These are phyloP conservation scores for Rhizoclosmatium sp. DNA, from an alignment of 192 early-diverging fungal species.

Conservation along the genomic window DNA sequence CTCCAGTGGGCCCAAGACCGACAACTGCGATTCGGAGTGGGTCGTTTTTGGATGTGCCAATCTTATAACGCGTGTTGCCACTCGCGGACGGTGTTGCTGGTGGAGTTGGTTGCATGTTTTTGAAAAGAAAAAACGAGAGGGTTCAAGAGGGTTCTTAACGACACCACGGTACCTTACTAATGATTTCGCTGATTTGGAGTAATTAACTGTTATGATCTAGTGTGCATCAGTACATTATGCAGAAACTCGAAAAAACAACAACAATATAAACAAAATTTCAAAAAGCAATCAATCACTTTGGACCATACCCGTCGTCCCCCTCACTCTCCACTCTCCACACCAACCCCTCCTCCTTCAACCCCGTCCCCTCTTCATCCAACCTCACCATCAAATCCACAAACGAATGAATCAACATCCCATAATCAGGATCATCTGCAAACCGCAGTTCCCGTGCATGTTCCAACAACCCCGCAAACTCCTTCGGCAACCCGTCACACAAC, in stretches of 20 bases:
- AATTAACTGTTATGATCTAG: too few relatives aligned
- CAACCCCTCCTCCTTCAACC: background rate
- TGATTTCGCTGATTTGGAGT: too few relatives aligned
- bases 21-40: too few relatives aligned
- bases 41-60: too few relatives aligned
- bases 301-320: constrained; percentile 8
- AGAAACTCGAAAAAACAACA: background rate
- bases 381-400: constrained; percentile 39
- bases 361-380: constrained; percentile 8
- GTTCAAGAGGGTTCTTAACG: too few relatives aligned
- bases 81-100: too few relatives aligned
- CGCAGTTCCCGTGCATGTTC: constrained; percentile 48
- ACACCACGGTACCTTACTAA: too few relatives aligned
- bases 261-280: background rate
- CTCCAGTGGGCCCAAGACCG: too few relatives aligned
- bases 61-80: too few relatives aligned
- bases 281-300: background rate
- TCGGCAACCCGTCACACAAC: constrained; percentile 42
- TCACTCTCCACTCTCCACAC: background rate
- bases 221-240: background rate
- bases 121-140: too few relatives aligned
- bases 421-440: constrained; percentile 52
- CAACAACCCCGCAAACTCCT: constrained; percentile 43
- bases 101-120: too few relatives aligned
- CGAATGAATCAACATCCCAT: constrained; percentile 36